Conservation (phyloP, 1,284 basidiomycete species). For the Naganishia sp. region DNA sequence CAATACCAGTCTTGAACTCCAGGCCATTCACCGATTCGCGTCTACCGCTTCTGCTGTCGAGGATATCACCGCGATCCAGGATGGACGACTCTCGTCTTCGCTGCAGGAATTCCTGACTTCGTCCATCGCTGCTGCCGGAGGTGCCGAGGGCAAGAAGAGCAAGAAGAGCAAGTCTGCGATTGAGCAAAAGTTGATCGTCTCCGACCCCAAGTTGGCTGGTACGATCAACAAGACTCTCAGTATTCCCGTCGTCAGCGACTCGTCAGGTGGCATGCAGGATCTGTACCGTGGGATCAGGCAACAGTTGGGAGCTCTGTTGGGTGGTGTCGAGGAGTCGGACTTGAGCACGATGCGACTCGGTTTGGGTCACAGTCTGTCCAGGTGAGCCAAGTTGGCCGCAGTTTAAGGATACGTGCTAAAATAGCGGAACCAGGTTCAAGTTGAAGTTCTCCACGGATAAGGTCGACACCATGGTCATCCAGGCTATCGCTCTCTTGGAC, state of each 20-base stretch:
- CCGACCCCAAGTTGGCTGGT: constrained; percentile 83
- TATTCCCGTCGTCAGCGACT: constrained; percentile 77
- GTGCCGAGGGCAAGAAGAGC: constrained; percentile 48
- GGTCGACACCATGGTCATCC: constrained; percentile 99
- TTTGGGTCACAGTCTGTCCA: constrained; percentile 91
- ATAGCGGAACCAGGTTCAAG: constrained; percentile 71
- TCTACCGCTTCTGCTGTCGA: constrained; percentile 99
- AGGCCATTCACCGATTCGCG: constrained; percentile 93
- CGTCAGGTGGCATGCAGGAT: constrained; percentile 63
- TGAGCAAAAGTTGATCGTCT: constrained; percentile 80
- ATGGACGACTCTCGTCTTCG: constrained; percentile 88
- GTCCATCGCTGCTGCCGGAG: constrained; percentile 64
- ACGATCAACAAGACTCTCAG: constrained; percentile 92
- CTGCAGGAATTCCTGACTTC: constrained; percentile 92
- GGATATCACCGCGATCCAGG: constrained; percentile 89
- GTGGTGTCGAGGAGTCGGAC: constrained; percentile 91
- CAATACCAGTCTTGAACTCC: constrained; percentile 75
- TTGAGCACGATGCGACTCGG: constrained; percentile 96
- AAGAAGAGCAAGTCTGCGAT: constrained; percentile 75
- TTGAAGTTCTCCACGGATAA: constrained; percentile 99
- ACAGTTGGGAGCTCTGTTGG: constrained; percentile 82
- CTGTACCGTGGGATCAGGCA: constrained; percentile 94
- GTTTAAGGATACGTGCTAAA: neutral
- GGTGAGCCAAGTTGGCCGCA: constrained; percentile 57
- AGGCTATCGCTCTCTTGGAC: constrained; percentile 96